Evolutionary conservation across 1,284 basidiomycete genomes (phyloP).

Genomic region (Cryptococcus sp.): DNA sequence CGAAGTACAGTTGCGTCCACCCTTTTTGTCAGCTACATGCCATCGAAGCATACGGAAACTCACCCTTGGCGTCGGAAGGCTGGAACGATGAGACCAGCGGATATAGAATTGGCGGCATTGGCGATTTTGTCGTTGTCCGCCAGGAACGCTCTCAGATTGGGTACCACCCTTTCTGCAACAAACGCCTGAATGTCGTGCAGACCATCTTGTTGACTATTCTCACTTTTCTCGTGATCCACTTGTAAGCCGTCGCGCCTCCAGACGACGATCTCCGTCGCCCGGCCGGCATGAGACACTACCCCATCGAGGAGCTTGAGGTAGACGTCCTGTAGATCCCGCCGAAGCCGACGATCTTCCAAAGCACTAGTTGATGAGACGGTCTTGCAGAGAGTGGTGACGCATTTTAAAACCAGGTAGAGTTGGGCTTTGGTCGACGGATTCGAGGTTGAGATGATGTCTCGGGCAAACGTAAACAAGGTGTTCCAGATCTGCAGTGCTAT

Average conservation of each 20-base stretch:
- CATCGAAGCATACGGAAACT: slow-evolving; percentile 5
- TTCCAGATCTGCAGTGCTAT: slow-evolving; percentile 88
- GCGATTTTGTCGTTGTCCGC: slow-evolving; percentile 80
- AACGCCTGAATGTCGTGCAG: neutral
- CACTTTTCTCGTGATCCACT: slow-evolving; percentile 5
- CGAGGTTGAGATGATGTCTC: slow-evolving; percentile 64
- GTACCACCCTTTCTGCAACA: slow-evolving; percentile 65
- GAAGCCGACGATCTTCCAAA: slow-evolving; percentile 78
- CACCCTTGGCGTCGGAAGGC: slow-evolving; percentile 52
- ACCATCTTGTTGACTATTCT: neutral
- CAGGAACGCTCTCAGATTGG: slow-evolving; percentile 73
- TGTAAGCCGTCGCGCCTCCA: slow-evolving; percentile 14
- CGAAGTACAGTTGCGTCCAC: slow-evolving; percentile 51
- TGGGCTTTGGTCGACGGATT: slow-evolving; percentile 60
- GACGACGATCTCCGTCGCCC: slow-evolving; percentile 55
- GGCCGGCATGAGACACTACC: slow-evolving; percentile 67
- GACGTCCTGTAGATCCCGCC: slow-evolving; percentile 84
- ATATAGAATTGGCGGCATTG: slow-evolving; percentile 71
- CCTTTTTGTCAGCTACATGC: slow-evolving; percentile 31
- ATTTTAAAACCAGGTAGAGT: slow-evolving; percentile 65
- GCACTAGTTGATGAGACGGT: slow-evolving; percentile 79
- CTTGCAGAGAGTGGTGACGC: slow-evolving; percentile 71
- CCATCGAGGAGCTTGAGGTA: slow-evolving; percentile 82
- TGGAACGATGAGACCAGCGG: slow-evolving; percentile 80
- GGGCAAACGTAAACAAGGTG: slow-evolving; percentile 70